Base-by-base conservation (phyloP, 176 grass and related monocot species). In the Guadua angustifolia region DNA sequence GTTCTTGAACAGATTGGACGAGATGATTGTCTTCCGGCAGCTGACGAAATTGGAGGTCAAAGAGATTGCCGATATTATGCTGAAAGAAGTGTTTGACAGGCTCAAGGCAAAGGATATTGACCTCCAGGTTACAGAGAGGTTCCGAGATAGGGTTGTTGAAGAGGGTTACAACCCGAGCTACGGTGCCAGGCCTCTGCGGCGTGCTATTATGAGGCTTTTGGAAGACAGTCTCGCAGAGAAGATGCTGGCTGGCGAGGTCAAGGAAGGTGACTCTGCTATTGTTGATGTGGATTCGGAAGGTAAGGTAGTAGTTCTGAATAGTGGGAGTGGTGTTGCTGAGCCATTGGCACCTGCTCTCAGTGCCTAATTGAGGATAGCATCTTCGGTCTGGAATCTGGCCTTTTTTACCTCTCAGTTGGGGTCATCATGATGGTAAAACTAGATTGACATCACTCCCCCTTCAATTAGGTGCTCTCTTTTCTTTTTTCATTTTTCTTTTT, bases 21-120 rank as follows among this genome's bases (percentile, higher is more conserved):
- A 97, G 81, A 94, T 94, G 95, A 97, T 97, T 57, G 95, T 97
- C 70, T 97, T 97, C 92, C 79, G 95, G 50, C 96, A 98, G 88
- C 77, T 98, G 17, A 98, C 96, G 0, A 98, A 98, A 68, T 64
- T 98, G 42, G 96, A 98, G 86, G 96, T 98, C 62, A 98, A 98
- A 81, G 96, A 98, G 42, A 98, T 98, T 68, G 96, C 96, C 5
- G 93, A 98, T 45, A 98, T 98, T 55, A 98, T 98, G 96, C 86
- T 98, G 44, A 98, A 94, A 77, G 96, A 98, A 84, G 90, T 98
- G 64, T 98, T 98, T 39, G 89, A 95, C 43, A 84, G 96, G 80
- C 77, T 98, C 53, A 98, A 98, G 91, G 86, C 81, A 40, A 98
- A 98, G 77, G 87, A 98, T 1, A 95, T 98, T 17, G 86, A 92